Percentiles rank a stretch among this genome's conserved stretches.
Conservation (phyloP, 805 yeast genomes). For the Starmera pachycereana region DNA sequence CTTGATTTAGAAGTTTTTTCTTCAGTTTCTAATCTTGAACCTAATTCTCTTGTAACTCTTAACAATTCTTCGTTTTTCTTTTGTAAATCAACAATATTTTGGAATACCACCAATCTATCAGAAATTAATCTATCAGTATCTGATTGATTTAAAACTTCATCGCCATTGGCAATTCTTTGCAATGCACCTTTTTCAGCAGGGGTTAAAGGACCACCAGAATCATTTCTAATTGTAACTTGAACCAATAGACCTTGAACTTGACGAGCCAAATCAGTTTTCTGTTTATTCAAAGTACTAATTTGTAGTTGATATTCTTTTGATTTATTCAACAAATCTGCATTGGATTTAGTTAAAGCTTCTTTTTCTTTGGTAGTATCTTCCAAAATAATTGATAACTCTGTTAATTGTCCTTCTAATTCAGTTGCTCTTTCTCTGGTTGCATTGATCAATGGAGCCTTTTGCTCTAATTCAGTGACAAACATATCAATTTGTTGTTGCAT, state of each 20-base stretch:
- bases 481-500: slow-evolving; percentile 62
- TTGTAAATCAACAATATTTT: slow-evolving; percentile 56
- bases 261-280: slow-evolving; percentile 63
- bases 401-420: slow-evolving; percentile 43
- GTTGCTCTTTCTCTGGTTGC: slow-evolving; percentile 53
- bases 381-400: slow-evolving; percentile 42
- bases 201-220: slow-evolving; percentile 51
- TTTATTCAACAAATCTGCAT: slow-evolving; percentile 12
- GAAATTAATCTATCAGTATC: slow-evolving; percentile 69
- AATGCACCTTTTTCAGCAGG: slow-evolving; percentile 56
- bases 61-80: slow-evolving; percentile 66
- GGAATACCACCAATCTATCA: slow-evolving; percentile 64
- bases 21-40: slow-evolving; percentile 55
- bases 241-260: slow-evolving; percentile 72
- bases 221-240: slow-evolving; percentile 48
- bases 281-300: slow-evolving; percentile 36
- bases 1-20: slow-evolving; percentile 32
- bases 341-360: slow-evolving; percentile 23
- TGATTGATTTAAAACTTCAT: slow-evolving; percentile 27
- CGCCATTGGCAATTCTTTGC: slow-evolving; percentile 34
- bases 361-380: slow-evolving; percentile 44
- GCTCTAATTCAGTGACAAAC: slow-evolving; percentile 67
- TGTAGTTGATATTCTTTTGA: slow-evolving; percentile 23
- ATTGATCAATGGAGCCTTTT: slow-evolving; percentile 64
- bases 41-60: slow-evolving; percentile 58